Conservation (phyloP, 768 basidiomycete species). For the Termitomyces eurrhizus region DNA sequence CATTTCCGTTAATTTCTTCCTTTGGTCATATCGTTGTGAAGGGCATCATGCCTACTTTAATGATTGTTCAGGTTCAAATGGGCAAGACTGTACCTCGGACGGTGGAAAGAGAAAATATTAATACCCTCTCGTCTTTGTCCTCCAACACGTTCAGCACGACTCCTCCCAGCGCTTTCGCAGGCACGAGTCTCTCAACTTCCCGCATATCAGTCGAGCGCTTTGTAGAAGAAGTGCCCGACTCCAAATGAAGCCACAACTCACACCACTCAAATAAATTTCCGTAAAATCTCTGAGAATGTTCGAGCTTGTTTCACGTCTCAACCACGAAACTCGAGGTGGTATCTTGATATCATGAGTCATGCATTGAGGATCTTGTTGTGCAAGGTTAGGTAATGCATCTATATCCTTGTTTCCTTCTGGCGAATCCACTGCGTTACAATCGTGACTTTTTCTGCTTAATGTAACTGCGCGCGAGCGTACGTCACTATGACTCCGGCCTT, state of each 20-base stretch:
- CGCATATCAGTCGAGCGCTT: neutral
- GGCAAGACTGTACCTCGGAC: neutral
- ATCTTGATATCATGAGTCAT: neutral
- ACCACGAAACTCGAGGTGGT: neutral
- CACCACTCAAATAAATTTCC: neutral
- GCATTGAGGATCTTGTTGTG: neutral
- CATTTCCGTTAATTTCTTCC: neutral
- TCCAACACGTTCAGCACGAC: neutral
- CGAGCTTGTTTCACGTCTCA: neutral
- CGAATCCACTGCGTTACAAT: neutral
- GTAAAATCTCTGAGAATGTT: too few species aligned
- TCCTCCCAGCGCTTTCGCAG: neutral
- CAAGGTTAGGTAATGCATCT: neutral
- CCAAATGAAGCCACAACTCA: neutral
- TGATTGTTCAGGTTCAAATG: neutral
- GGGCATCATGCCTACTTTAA: conserved; percentile 1
- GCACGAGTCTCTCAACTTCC: neutral
- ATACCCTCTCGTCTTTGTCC: neutral
- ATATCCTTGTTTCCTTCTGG: neutral
- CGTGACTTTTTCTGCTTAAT: neutral
- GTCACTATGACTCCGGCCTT: neutral
- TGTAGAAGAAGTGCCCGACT: neutral
- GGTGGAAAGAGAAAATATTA: neutral
- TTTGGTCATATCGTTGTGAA: neutral
- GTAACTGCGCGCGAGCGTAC: neutral